Evolutionary conservation across 495 filamentous ascomycete species (phyloP).

Genomic region (Penicillium verhagenii): DNA sequence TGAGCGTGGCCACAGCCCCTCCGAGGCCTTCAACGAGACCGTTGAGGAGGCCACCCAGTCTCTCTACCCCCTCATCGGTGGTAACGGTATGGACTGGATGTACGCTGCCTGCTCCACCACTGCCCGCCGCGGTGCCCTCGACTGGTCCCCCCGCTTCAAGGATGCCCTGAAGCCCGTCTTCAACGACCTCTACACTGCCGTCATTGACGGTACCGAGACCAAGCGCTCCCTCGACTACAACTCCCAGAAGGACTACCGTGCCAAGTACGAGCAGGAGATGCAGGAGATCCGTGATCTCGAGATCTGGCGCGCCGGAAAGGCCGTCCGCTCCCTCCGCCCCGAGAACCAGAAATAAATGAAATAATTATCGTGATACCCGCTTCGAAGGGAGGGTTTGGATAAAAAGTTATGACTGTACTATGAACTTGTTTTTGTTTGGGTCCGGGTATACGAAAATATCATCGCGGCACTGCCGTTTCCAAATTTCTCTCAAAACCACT

Average conservation of each 20-base stretch:
- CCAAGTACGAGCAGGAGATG: constrained; percentile 96
- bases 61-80: constrained; percentile 93
- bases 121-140: constrained; percentile 95
- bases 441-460: constrained; percentile 16
- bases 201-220: constrained; percentile 87
- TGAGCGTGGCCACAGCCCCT: constrained; percentile 93
- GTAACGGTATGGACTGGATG: constrained; percentile 99
- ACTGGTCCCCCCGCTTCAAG: constrained; percentile 96
- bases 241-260: constrained; percentile 86
- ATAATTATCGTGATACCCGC: constrained; percentile 32
- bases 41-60: constrained; percentile 99
- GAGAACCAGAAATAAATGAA: constrained; percentile 81
- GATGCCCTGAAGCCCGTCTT: constrained; percentile 96
- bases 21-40: constrained; percentile 99
- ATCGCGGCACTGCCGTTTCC: background rate
- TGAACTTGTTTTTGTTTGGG: constrained; percentile 36
- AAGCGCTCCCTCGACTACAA: constrained; percentile 93
- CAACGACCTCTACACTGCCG: constrained; percentile 91
- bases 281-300: constrained; percentile 93
- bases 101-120: constrained; percentile 99
- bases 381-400: constrained; percentile 20
- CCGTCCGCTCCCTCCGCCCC: constrained; percentile 84
- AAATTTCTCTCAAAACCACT: background rate
- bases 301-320: constrained; percentile 99
- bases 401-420: constrained; percentile 48